These are phyloP conservation scores for Diospyros lotus DNA, from an alignment of 148 eudicot species.

Conservation along the genomic window DNA sequence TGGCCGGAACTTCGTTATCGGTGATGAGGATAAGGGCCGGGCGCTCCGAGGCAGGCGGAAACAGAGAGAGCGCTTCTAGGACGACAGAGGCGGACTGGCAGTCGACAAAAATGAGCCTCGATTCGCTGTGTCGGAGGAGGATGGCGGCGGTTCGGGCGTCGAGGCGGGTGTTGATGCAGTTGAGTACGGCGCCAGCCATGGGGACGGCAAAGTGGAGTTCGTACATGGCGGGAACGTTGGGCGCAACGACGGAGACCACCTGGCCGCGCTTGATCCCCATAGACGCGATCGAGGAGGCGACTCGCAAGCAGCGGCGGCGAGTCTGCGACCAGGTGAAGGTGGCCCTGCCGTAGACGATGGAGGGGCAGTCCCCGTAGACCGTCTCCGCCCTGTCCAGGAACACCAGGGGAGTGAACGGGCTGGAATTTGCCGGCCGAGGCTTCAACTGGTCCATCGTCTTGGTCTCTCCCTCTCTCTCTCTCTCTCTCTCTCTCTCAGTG, in stretches of 20 bases:
- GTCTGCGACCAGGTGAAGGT: constrained; percentile 67
- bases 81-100: constrained; percentile 9
- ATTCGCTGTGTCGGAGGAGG: constrained; percentile 29
- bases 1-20: constrained; percentile 30
- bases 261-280: constrained; percentile 24
- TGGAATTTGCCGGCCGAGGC: constrained; percentile 48
- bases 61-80: constrained; percentile 25
- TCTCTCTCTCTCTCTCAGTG: neutral
- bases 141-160: constrained; percentile 30
- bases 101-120: constrained; percentile 33
- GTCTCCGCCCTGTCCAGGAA: constrained; percentile 61
- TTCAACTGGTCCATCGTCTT: constrained; percentile 36
- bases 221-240: constrained; percentile 48
- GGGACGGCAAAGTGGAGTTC: constrained; percentile 48
- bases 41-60: constrained; percentile 1
- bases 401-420: constrained; percentile 52
- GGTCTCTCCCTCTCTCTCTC: neutral
- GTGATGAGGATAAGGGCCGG: constrained; percentile 6
- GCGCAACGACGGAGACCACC: constrained; percentile 41
- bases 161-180: constrained; percentile 38
- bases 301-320: constrained; percentile 39
- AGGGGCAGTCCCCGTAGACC: constrained; percentile 57
- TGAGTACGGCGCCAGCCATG: constrained; percentile 39
- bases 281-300: constrained; percentile 44
- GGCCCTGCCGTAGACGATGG: constrained; percentile 40